Percentiles rank a stretch among this genome's conserved stretches.
phyloP scores from a whole-genome alignment of 106 monocot species.

The Platanthera zijinensis region DNA sequence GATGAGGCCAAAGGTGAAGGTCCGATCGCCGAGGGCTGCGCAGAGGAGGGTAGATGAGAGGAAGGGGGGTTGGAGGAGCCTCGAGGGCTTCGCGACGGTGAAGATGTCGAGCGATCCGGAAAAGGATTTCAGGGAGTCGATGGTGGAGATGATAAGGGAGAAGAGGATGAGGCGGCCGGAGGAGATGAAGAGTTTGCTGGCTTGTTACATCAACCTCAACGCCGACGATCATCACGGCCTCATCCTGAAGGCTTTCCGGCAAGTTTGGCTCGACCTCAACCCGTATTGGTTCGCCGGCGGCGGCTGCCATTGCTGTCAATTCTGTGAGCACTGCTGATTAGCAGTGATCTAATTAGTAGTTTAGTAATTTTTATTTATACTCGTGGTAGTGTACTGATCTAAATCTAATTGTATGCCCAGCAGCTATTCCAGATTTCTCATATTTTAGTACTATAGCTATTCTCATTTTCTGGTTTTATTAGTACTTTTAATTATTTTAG shows the following conservation, averaged over 20 bases:
- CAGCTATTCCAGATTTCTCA: too few relatives aligned
- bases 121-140: slow-evolving; percentile 74
- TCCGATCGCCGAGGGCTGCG: slow-evolving; percentile 25
- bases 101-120: slow-evolving; percentile 59
- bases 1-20: slow-evolving; percentile 20
- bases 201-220: slow-evolving; percentile 66
- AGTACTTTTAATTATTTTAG: too few relatives aligned
- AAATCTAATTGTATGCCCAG: too few relatives aligned
- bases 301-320: not conserved
- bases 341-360: too few relatives aligned
- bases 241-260: slow-evolving; percentile 70
- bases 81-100: slow-evolving; percentile 61
- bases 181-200: slow-evolving; percentile 68
- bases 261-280: slow-evolving; percentile 59
- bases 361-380: too few relatives aligned
- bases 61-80: not conserved
- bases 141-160: slow-evolving; percentile 79
- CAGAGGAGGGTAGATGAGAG: not conserved
- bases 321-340: not conserved
- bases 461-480: too few relatives aligned
- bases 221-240: slow-evolving; percentile 72
- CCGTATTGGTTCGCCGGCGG: not conserved
- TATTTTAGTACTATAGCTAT: too few relatives aligned
- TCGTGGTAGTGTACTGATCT: too few relatives aligned
- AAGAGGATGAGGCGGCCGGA: slow-evolving; percentile 49